phyloP scores from a whole-genome alignment of 2,329 filamentous ascomycete species.

The Fusarium burgessii region DNA sequence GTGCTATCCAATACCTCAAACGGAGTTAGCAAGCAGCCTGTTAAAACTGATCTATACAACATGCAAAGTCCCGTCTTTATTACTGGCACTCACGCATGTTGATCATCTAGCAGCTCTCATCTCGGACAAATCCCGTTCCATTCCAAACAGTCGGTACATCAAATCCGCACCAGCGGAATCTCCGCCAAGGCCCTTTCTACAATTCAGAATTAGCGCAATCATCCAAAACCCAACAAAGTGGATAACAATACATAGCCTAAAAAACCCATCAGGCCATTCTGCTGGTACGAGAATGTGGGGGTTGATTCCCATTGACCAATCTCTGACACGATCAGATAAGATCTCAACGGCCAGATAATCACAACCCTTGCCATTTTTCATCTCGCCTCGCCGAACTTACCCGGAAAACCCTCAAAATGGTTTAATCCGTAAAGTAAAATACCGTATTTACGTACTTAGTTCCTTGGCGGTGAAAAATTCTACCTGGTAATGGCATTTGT shows the following conservation, averaged over 20 bases:
- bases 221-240: neutral
- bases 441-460: slow-evolving; percentile 14
- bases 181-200: neutral
- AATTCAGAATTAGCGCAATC: neutral
- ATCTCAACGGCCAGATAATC: slow-evolving; percentile 21
- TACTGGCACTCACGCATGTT: neutral
- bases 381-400: neutral
- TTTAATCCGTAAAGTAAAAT: neutral
- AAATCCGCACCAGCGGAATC: neutral
- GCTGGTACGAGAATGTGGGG: neutral
- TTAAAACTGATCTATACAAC: neutral
- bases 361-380: neutral
- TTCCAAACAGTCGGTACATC: neutral
- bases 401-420: neutral
- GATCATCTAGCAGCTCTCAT: neutral
- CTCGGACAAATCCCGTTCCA: neutral
- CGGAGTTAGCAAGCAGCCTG: neutral
- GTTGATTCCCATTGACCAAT: neutral
- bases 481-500: neutral
- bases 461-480: slow-evolving; percentile 11
- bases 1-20: neutral
- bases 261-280: neutral
- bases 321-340: slow-evolving; percentile 28
- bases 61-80: neutral
- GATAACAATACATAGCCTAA: neutral